Base-by-base conservation (phyloP, 169 alveolate genomes). In the Besnoitia besnoiti region DNA sequence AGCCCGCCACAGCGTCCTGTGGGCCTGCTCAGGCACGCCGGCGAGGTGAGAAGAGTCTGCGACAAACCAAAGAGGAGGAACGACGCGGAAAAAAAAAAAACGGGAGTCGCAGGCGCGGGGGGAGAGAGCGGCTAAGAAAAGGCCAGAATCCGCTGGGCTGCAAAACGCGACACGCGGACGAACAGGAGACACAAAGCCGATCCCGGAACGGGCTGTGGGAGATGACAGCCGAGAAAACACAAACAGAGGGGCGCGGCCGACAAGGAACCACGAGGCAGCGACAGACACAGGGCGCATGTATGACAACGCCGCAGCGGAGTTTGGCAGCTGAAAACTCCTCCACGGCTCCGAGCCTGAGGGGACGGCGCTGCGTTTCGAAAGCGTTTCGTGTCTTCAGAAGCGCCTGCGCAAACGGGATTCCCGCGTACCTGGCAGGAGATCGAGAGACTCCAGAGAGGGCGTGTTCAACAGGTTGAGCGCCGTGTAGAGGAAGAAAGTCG, bases 401-500 rank as follows among this genome's bases (percentile, higher is more conserved):
- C 55, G 14, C 14, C 55, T 49, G 55, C 55, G 55, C 67, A 1
- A 1, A 21, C 24, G 4, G 27, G 67, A 19, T n/a, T 67, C 42
- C 44, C n/a, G 44, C 37, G 76, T 35, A 77, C 87, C 87, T 24
- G 87, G 59, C 21, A 77, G 61, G 30, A 77, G 87, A 39, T 27
- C 7, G 40, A 42, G 40, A 16, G 87, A 77, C 8, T 77, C 87
- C 40, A 77, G 59, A 42, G 87, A 55, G 37, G 10, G 61, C 55
- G 59, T 77, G 33, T 42, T 39, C 87, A 77, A n/a, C 40, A 77
- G 87, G 40, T 30, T 77, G n/a, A 39, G 0, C 5, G 87, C 87
- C 12, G 50, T 77, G 87, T 77, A 77, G 37, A 77, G 33, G 55
- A 77, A 42, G 87, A 77, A 77, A 2, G 87, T 44, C 5, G 87